Base-by-base conservation (phyloP, 192 early-diverging fungal genomes). In the Dimargaris xerosporica region DNA sequence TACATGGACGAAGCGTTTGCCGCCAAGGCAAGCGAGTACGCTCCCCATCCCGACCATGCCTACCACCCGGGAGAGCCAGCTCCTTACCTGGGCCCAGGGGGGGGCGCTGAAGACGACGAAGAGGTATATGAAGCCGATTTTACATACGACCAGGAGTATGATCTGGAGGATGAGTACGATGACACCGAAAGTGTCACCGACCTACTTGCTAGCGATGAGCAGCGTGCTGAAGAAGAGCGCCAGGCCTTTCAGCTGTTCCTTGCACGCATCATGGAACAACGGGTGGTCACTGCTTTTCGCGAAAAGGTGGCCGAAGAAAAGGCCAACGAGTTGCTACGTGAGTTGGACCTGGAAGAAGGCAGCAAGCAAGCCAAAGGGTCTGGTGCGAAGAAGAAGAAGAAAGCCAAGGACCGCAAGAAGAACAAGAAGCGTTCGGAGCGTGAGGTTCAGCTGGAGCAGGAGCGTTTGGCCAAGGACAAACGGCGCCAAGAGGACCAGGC, bases 201-300 rank as follows among this genome's bases (percentile, higher is more conserved):
- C 34, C 75, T 76, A 25, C 56, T 75, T 41, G 83, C 88, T 68
- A 86, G 85, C 6, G 87, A 91, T 63, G 90, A 94, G 67, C 85
- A 87, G 63, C 82, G 90, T 29, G 91, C 91, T 74, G 91, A 98
- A 64, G 91, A 94, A 64, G 88, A 90, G 10, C 82, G 92, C 23
- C 81, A 85, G 12, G 91, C 92, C 84, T 96, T 98, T 69, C 91
- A 94, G 70, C 87, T 93, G 31, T 93, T 96, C 81, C 91, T 91
- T 10, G 92, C 95, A 23, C 86, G 89, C 52, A 89, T 98, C 81
- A 94, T 98, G 81, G 95, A 96, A 71, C 91, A 98, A 66, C 84
- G 95, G 13, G 92, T 98, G 6, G 72, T 98, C 46, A 79, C 84
- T 61, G 88, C 92, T 5, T 98, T 94, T 66, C 83, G 91, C 42